Percentiles rank a stretch among this genome's conserved stretches.
phyloP scores from a whole-genome alignment of 495 filamentous ascomycete species.

The Rhypophila decipiens region DNA sequence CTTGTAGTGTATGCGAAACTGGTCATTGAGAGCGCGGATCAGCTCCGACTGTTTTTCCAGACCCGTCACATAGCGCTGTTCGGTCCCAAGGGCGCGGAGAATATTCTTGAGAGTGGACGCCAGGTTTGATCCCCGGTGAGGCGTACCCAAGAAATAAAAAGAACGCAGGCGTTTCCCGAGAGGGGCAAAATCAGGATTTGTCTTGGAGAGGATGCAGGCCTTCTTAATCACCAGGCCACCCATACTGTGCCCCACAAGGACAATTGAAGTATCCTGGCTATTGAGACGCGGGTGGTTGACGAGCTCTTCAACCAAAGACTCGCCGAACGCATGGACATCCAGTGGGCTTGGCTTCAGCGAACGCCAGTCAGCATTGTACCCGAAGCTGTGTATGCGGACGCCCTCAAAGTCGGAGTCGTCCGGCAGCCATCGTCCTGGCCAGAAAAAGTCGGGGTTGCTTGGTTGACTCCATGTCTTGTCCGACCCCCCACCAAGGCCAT shows the following conservation, averaged over 20 bases:
- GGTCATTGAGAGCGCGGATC: too few relatives aligned
- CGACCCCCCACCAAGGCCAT: slow-evolving; percentile 24
- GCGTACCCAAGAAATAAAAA: not conserved
- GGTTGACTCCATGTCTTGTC: slow-evolving; percentile 19
- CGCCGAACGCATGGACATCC: slow-evolving; percentile 22
- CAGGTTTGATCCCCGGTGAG: not conserved
- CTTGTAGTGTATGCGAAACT: too few relatives aligned
- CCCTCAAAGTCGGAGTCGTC: slow-evolving; percentile 17
- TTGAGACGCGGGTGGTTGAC: too few relatives aligned
- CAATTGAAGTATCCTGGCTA: not conserved
- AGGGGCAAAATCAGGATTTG: not conserved
- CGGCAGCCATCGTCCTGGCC: slow-evolving; percentile 29
- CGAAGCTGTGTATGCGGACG: slow-evolving; percentile 25
- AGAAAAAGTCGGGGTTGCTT: slow-evolving; percentile 13
- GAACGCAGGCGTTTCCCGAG: not conserved
- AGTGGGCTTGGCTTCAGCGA: slow-evolving; percentile 9
- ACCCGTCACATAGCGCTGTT: too few relatives aligned
- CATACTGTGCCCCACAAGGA: not conserved
- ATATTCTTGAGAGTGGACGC: too few relatives aligned
- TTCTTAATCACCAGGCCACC: not conserved
- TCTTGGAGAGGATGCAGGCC: not conserved
- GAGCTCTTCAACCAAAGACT: too few relatives aligned
- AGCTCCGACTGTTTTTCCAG: too few relatives aligned
- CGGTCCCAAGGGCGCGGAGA: too few relatives aligned
- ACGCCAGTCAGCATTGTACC: slow-evolving; percentile 24